Evolutionary conservation across 192 early-diverging fungal species (phyloP).

Genomic region (Mortierella alpina): DNA sequence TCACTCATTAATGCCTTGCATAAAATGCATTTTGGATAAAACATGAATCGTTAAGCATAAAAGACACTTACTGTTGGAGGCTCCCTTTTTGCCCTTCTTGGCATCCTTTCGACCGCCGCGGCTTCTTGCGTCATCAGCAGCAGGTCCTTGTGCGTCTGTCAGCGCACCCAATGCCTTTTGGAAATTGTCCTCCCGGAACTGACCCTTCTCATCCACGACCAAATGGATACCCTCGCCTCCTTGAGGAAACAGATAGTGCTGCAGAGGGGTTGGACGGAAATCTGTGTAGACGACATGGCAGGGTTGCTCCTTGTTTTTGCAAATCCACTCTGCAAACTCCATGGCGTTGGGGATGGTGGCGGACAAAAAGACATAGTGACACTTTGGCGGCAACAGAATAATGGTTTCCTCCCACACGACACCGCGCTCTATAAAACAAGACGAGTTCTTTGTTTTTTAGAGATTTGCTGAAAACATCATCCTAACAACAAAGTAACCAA

Average conservation of each 20-base stretch:
- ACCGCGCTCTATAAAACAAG: constrained; percentile 78
- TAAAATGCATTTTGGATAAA: neutral
- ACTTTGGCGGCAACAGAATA: constrained; percentile 92
- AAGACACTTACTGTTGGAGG: constrained; percentile 9
- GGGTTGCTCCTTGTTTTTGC: constrained; percentile 93
- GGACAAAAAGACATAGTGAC: constrained; percentile 94
- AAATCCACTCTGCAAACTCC: constrained; percentile 99
- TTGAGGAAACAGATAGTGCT: constrained; percentile 95
- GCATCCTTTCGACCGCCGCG: constrained; percentile 63
- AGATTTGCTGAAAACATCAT: too few species aligned
- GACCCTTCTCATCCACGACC: constrained; percentile 95
- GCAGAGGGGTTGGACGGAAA: constrained; percentile 95
- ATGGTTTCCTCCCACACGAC: constrained; percentile 99
- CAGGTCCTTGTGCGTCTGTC: constrained; percentile 70
- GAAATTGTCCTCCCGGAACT: constrained; percentile 96
- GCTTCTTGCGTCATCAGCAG: constrained; percentile 57
- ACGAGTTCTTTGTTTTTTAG: neutral
- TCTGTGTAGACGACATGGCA: constrained; percentile 99
- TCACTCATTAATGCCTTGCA: neutral
- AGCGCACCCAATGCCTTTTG: constrained; percentile 86
- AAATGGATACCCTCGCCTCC: constrained; percentile 94
- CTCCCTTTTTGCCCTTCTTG: constrained; percentile 65
- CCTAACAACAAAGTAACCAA: too few species aligned
- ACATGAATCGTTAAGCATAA: neutral
- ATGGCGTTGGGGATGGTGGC: constrained; percentile 99